Base-by-base conservation (phyloP, 2,329 filamentous ascomycete genomes). In the Penicillium nordicum region DNA sequence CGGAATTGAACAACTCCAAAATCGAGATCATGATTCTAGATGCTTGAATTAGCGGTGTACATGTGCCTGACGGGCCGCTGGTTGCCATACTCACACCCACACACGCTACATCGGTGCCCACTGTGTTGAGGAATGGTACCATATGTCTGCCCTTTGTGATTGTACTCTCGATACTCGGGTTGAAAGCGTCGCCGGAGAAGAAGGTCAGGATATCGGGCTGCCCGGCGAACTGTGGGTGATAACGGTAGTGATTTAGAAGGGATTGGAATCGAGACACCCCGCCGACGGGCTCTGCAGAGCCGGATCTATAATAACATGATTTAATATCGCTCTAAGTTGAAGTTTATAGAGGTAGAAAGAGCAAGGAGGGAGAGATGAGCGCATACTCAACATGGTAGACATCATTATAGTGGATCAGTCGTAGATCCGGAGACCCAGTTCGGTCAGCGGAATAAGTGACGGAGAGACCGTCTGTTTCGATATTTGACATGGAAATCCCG, bases 111-210 rank as follows among this genome's bases (percentile, higher is more conserved):
- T 90, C 83, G 0, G 90, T 94, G 4, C 87, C 85, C 63, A 92
- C 84, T 25, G 81, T 79, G 71, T 96, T 96, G 44, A 97, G 76
- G 10, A 94, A 82, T 0, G 90, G 88, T 10, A 96, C 86, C 92
- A 96, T 96, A 74, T 96, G 92, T 63, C 86, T 70, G 80, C 90
- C 92, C 76, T 96, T 96, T 3, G 92, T 96, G 34, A 96, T 86
- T 18, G 88, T 89, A 67, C 88, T 93, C 74, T 96, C 92, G 57
- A 96, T 77, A 66, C 89, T 93, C 0, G 92, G 92, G 70, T 96
- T 96, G 75, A 94, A 97, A 10, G 88, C 91, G 80, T 96, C 92
- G 37, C 92, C 92, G 3, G 91, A 96, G 74, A 96, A 97, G 64
- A 96, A 82, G 1, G 90, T 92, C 49, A 95, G 69, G 4, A 91